Percentiles rank a stretch among this genome's conserved stretches.
Conservation (phyloP, 2,329 filamentous ascomycete genomes). For the Paramyrothecium roridum region DNA sequence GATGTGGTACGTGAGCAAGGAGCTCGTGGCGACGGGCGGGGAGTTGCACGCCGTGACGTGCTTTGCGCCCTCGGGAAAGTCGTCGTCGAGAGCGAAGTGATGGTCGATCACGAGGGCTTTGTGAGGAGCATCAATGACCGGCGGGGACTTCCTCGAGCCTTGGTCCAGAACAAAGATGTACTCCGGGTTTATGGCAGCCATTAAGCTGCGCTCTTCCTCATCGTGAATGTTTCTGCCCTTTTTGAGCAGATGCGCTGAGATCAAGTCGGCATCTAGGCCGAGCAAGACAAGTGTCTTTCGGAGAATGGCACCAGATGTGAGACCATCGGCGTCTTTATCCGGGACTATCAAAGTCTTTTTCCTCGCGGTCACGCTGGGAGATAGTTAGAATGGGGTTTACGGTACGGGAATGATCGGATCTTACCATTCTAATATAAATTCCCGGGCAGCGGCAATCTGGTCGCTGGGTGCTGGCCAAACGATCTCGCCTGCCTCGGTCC, state of each 20-base stretch:
- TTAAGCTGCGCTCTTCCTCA: constrained; percentile 45
- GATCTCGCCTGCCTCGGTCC: constrained; percentile 40
- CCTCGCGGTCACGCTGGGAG: constrained; percentile 43
- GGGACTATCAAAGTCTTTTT: constrained; percentile 59
- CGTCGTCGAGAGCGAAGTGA: constrained; percentile 50
- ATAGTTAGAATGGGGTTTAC: neutral
- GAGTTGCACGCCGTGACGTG: constrained; percentile 62
- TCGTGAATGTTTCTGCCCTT: constrained; percentile 60
- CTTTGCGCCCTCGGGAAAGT: constrained; percentile 52
- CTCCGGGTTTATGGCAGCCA: constrained; percentile 45
- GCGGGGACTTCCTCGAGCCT: constrained; percentile 53
- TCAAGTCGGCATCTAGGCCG: constrained; percentile 48
- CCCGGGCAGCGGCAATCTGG: constrained; percentile 52
- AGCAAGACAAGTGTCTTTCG: constrained; percentile 56
- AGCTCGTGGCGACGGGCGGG: constrained; percentile 63
- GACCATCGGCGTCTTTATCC: constrained; percentile 67
- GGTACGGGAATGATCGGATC: neutral
- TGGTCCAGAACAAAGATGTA: constrained; percentile 66
- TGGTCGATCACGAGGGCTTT: constrained; percentile 63
- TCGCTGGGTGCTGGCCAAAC: constrained; percentile 60
- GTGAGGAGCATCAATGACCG: constrained; percentile 47
- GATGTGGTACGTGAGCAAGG: constrained; percentile 62
- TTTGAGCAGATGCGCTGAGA: constrained; percentile 55
- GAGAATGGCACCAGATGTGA: constrained; percentile 62
- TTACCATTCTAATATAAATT: constrained; percentile 58